phyloP scores from a whole-genome alignment of 2,329 filamentous ascomycete species.

The Rosellinia necatrix region DNA sequence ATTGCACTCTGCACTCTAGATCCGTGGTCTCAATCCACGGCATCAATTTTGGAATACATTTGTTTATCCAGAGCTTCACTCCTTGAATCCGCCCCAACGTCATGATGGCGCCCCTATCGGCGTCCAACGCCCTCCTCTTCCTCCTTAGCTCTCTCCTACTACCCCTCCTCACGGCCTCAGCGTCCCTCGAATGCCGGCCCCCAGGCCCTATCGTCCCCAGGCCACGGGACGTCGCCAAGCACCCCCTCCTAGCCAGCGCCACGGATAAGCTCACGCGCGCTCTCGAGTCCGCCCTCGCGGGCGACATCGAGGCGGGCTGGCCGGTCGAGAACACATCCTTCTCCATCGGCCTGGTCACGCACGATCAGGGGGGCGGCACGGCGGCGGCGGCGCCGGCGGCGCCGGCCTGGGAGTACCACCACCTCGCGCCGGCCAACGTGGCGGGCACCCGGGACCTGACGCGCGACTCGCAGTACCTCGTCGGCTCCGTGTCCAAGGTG shows the following conservation, averaged over 20 bases:
- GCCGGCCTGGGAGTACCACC: constrained; percentile 11
- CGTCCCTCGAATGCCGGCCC: constrained; percentile 1
- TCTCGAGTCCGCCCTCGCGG: neutral
- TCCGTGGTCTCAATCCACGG: too few species aligned
- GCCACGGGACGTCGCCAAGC: neutral
- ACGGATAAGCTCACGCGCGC: neutral
- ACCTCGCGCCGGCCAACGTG: neutral
- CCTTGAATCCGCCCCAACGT: too few species aligned
- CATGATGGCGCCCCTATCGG: too few species aligned
- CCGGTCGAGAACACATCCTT: neutral
- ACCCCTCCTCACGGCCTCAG: neutral
- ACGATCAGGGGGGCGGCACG: too few species aligned
- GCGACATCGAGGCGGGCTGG: constrained; percentile 2
- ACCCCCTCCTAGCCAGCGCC: neutral
- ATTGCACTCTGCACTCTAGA: too few species aligned
- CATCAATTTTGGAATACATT: too few species aligned
- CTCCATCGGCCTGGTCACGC: neutral
- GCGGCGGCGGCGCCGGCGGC: neutral
- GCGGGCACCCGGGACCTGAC: constrained; percentile 1
- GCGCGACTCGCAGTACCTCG: constrained; percentile 5
- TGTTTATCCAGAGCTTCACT: neutral
- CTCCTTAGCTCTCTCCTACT: neutral
- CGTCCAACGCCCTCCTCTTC: too few species aligned
- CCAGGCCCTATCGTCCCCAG: constrained; percentile 3
- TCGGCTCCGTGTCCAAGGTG: constrained; percentile 3